Conservation (phyloP, 2,329 filamentous ascomycete genomes). For the Calonectria pauciramosa region DNA sequence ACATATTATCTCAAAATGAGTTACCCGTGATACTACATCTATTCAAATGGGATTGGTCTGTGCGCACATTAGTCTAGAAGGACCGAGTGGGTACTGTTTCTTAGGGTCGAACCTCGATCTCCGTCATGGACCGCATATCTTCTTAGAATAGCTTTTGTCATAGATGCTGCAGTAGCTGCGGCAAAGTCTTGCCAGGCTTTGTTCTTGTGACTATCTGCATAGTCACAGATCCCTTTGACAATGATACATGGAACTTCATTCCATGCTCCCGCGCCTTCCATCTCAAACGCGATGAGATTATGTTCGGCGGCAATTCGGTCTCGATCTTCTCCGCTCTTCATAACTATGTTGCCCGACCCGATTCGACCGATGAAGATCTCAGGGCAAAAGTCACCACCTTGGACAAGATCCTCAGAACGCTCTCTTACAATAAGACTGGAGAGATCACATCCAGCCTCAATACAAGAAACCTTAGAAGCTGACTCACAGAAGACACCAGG, state of each 20-base stretch:
- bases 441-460: no score
- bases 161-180: conserved; percentile 15
- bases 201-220: conserved; percentile 9
- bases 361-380: conserved; percentile 51
- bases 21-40: no score
- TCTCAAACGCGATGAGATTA: conserved; percentile 17
- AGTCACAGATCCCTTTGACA: conserved; percentile 14
- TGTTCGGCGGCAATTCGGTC: not conserved
- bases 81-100: no score
- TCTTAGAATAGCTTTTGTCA: not conserved
- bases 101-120: no score
- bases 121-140: not conserved
- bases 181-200: conserved; percentile 8
- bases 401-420: no score
- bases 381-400: not conserved
- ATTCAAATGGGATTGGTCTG: no score
- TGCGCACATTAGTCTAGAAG: no score
- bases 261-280: conserved; percentile 20
- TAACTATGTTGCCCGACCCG: conserved; percentile 44
- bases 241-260: conserved; percentile 9
- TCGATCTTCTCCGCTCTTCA: conserved; percentile 47
- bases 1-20: no score
- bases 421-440: no score
- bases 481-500: no score
- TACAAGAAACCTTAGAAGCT: no score